A percentile compares a stretch with the other conserved stretches of the same genome.
These are phyloP conservation scores for Diaporthe sp. DNA, from an alignment of 2,329 filamentous ascomycete species.

Conservation along the genomic window DNA sequence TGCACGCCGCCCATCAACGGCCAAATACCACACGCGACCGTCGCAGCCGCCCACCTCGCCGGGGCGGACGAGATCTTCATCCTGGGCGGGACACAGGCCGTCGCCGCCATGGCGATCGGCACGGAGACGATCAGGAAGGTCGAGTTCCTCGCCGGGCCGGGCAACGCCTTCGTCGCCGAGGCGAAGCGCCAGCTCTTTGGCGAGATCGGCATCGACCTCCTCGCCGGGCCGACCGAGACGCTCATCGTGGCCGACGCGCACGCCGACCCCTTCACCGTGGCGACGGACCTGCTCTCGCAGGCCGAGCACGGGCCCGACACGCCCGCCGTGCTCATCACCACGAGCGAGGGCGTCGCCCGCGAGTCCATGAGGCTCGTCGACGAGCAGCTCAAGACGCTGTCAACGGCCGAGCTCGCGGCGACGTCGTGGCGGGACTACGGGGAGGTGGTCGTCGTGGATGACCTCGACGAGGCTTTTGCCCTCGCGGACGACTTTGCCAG, in stretches of 20 bases:
- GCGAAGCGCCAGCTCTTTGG: slow-evolving; percentile 68
- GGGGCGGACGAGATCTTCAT: slow-evolving; percentile 66
- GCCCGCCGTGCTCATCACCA: slow-evolving; percentile 65
- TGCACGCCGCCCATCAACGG: slow-evolving; percentile 67
- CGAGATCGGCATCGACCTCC: slow-evolving; percentile 67
- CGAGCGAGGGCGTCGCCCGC: slow-evolving; percentile 54
- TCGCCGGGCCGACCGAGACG: slow-evolving; percentile 67
- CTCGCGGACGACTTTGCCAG: slow-evolving; percentile 61
- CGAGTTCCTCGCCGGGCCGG: slow-evolving; percentile 67
- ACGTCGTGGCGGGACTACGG: slow-evolving; percentile 61
- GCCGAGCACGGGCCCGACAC: slow-evolving; percentile 67
- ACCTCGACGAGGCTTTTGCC: slow-evolving; percentile 58
- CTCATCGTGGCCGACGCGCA: slow-evolving; percentile 63
- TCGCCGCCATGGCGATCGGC: slow-evolving; percentile 66
- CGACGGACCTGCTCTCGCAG: slow-evolving; percentile 62
- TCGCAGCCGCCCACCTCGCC: slow-evolving; percentile 64
- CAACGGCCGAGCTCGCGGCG: slow-evolving; percentile 59
- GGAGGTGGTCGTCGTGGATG: slow-evolving; percentile 60
- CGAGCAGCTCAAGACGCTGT: slow-evolving; percentile 55
- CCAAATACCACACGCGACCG: slow-evolving; percentile 61
- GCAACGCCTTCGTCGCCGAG: slow-evolving; percentile 69
- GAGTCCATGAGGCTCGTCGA: slow-evolving; percentile 56
- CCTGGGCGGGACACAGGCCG: slow-evolving; percentile 66
- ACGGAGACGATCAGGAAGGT: slow-evolving; percentile 63
- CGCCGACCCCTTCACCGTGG: slow-evolving; percentile 61